These are phyloP conservation scores for Suillus spraguei DNA, from an alignment of 768 basidiomycete species.

Conservation along the genomic window DNA sequence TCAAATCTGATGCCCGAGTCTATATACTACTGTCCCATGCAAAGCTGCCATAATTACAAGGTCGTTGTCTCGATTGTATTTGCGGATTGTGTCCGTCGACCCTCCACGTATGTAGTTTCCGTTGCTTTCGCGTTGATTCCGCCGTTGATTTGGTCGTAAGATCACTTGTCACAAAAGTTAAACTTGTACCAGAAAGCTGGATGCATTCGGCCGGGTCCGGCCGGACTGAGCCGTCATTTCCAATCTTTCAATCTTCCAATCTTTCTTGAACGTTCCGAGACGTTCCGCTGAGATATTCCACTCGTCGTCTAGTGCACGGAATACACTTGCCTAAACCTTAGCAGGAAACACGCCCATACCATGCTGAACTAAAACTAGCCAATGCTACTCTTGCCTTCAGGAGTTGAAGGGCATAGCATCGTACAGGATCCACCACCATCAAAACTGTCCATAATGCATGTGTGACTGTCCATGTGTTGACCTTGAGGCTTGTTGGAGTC, in stretches of 20 bases:
- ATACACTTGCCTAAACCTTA: not conserved
- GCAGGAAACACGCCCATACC: not conserved
- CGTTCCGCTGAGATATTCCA: not conserved
- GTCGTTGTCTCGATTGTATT: not conserved
- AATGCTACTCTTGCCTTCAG: not conserved
- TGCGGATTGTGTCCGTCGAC: not conserved
- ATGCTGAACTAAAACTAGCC: not conserved
- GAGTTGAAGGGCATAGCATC: not conserved
- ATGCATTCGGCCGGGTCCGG: not conserved
- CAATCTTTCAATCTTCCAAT: not conserved
- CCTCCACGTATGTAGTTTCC: not conserved
- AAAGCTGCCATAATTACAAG: not conserved
- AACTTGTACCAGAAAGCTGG: not conserved
- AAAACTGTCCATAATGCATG: not conserved
- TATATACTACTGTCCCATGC: not conserved
- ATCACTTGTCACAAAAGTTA: slow-evolving; percentile 3
- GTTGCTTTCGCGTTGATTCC: not conserved
- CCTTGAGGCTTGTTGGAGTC: not conserved
- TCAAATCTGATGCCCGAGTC: not conserved
- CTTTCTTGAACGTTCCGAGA: not conserved
- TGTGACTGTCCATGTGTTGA: not conserved
- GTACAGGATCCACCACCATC: slow-evolving; percentile 7
- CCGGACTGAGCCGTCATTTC: not conserved
- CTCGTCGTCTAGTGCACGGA: not conserved
- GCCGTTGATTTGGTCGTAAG: not conserved